Percentiles rank a stretch among this genome's conserved stretches.
Evolutionary conservation across 768 basidiomycete genomes (phyloP).

Genomic region (Suillus hirtellus): DNA sequence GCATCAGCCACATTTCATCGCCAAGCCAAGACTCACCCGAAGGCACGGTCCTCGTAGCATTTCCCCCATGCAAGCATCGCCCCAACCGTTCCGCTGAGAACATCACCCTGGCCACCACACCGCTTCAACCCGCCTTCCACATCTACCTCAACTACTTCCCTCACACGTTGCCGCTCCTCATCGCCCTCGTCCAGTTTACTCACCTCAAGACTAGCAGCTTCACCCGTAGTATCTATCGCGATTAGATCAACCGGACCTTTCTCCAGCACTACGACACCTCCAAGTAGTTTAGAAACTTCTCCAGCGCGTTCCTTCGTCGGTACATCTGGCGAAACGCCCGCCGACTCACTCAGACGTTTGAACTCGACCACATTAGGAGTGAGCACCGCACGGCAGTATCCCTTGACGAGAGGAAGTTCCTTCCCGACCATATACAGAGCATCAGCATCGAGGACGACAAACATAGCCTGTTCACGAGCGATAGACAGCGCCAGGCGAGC

Average conservation of each 20-base stretch:
- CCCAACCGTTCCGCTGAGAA: slow-evolving; percentile 85
- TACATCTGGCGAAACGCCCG: slow-evolving; percentile 59
- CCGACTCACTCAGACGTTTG: slow-evolving; percentile 72
- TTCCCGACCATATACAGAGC: slow-evolving; percentile 82
- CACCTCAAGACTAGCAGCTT: slow-evolving; percentile 44
- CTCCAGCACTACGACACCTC: slow-evolving; percentile 87
- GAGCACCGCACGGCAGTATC: slow-evolving; percentile 84
- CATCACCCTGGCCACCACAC: slow-evolving; percentile 96
- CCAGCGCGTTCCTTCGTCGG: slow-evolving; percentile 61
- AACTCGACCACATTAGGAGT: slow-evolving; percentile 97
- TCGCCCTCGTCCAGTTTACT: slow-evolving; percentile 46
- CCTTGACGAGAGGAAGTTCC: slow-evolving; percentile 71
- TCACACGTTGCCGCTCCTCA: slow-evolving; percentile 50
- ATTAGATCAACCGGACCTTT: slow-evolving; percentile 87
- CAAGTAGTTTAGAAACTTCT: slow-evolving; percentile 70
- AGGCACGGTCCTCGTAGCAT: slow-evolving; percentile 84
- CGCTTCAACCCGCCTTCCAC: slow-evolving; percentile 82
- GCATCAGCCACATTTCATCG: slow-evolving; percentile 3
- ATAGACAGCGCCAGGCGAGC: slow-evolving; percentile 75
- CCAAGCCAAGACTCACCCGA: slow-evolving; percentile 55
- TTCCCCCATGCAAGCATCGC: slow-evolving; percentile 94
- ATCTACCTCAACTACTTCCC: slow-evolving; percentile 66
- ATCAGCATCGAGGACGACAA: slow-evolving; percentile 93
- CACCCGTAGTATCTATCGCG: slow-evolving; percentile 69
- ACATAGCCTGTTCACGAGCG: slow-evolving; percentile 76